Evolutionary conservation across 768 basidiomycete genomes (phyloP), one percentile per base, ranked within the genome.

Genomic region (Naematelia aurantialba): DNA sequence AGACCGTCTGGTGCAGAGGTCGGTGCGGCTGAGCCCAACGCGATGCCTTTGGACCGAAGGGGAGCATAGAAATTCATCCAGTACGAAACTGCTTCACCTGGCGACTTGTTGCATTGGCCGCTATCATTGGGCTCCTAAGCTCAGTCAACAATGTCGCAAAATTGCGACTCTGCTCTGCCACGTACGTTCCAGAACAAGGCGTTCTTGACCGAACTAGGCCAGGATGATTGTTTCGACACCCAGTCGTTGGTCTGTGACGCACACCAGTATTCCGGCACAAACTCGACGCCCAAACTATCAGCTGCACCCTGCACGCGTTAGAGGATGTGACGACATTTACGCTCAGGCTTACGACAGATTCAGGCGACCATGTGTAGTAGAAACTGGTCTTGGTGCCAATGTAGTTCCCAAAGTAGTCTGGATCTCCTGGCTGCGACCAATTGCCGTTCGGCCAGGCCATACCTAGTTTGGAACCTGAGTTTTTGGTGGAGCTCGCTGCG

Each of bases 141-240:
- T 45, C 39, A 21, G 17, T 14, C 17, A 45, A 8, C 2, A 14
- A 25, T 3, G n/a, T 21, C 17, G 13, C 13, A 46, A 42, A 21
- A n/a, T 85, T 5, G 50, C 22, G 11, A n/a, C n/a, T n/a, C n/a
- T n/a, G n/a, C n/a, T n/a, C n/a, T n/a, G n/a, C n/a, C 59, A 90
- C 91, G 91, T 47, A 70, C 91, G 69, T 94, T 96, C 72, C 82
- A 76, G 54, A 85, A 87, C 21, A 87, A 63, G 42, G 81, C 83
- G 54, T 72, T 69, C 68, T 22, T 76, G 66, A 73, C 70, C 10
- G 61, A 72, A 12, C 59, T 62, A 54, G 84, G 82, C 67, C 86
- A 84, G 39, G 83, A 84, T 14, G 73, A 62, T 49, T 80, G 66
- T 45, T 58, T 45, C 52, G 60, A 58, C 59, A 73, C 42, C 68